These are phyloP conservation scores for Colletotrichum costaricense DNA, from an alignment of 2,329 filamentous ascomycete species.

Conservation along the genomic window DNA sequence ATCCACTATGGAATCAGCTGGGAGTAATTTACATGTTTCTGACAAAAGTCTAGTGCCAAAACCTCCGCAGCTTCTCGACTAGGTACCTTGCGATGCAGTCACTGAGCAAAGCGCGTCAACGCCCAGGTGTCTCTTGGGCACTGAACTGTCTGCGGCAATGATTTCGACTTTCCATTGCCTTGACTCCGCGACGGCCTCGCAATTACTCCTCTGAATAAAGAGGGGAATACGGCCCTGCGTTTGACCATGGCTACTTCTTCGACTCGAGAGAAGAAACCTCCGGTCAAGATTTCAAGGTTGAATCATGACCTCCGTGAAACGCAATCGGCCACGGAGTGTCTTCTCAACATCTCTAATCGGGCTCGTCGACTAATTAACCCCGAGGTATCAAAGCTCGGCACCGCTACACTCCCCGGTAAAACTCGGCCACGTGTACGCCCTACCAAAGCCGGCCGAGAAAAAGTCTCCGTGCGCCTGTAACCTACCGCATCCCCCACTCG, in stretches of 20 bases:
- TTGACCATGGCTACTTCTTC: not conserved
- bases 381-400: too few species aligned
- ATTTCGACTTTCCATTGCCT: fast-evolving
- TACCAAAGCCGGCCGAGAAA: not conserved
- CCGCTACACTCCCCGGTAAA: not conserved
- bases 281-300: not conserved
- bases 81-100: too few species aligned
- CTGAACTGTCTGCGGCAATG: too few species aligned
- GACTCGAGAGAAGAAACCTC: not conserved
- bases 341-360: not conserved
- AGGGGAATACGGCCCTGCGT: too few species aligned
- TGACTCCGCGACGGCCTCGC: too few species aligned
- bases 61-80: too few species aligned
- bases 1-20: too few species aligned
- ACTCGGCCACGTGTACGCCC: not conserved
- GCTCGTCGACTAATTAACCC: not conserved
- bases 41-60: too few species aligned
- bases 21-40: too few species aligned
- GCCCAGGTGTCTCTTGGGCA: too few species aligned
- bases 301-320: not conserved
- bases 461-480: not conserved
- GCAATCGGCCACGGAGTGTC: not conserved
- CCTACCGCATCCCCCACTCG: not conserved
- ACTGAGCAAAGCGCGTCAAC: too few species aligned
- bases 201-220: too few species aligned